Percentiles rank a stretch among this genome's conserved stretches.
Conservation (phyloP, 768 basidiomycete genomes). For the Trametes punicea region DNA sequence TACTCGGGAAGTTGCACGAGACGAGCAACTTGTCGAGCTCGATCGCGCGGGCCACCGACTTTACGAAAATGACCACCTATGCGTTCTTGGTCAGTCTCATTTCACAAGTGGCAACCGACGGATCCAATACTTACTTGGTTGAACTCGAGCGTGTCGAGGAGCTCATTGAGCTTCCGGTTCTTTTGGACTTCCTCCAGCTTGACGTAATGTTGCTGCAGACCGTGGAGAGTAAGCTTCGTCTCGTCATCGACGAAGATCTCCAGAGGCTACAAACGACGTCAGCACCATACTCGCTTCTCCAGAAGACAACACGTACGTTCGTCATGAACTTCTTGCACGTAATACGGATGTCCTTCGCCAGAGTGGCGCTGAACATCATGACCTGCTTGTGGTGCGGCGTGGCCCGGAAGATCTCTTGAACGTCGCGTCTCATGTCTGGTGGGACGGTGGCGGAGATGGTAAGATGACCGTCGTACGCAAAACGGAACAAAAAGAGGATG, state of each 20-base stretch:
- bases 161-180: conserved; percentile 95
- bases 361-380: conserved; percentile 99
- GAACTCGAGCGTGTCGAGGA: conserved; percentile 95
- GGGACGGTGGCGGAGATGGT: conserved; percentile 53
- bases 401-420: conserved; percentile 99
- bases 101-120: too few species aligned
- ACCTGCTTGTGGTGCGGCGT: conserved; percentile 99
- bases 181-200: conserved; percentile 94
- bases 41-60: conserved; percentile 94
- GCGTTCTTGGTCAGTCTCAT: background rate
- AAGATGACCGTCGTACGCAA: conserved; percentile 25
- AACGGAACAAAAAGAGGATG: conserved; percentile 21
- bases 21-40: conserved; percentile 94
- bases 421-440: conserved; percentile 99
- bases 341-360: conserved; percentile 93
- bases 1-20: conserved; percentile 98
- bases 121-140: conserved; percentile 70
- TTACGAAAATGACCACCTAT: conserved; percentile 99
- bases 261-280: conserved; percentile 62
- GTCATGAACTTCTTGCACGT: conserved; percentile 99
- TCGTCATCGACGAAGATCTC: conserved; percentile 99
- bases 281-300: background rate
- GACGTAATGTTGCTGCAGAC: conserved; percentile 97
- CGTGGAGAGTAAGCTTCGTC: conserved; percentile 96
- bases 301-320: conserved; percentile 58